Base-by-base conservation (phyloP, 768 basidiomycete genomes). In the Arthromyces matolae region DNA sequence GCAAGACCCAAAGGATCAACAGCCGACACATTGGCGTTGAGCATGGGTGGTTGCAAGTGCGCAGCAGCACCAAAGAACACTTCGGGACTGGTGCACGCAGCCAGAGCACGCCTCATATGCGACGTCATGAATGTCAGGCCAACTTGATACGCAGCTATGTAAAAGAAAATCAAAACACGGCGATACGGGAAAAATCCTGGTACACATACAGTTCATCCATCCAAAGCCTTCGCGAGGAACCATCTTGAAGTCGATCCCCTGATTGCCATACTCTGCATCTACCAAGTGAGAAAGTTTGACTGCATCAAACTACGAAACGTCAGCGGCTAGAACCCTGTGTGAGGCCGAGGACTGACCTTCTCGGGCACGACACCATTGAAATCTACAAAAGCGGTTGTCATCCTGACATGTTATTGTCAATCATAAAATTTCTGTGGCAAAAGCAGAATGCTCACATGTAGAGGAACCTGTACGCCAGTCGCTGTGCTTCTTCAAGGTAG, bases 291-390 rank as follows among this genome's bases (percentile, higher is more conserved):
- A 95, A 18, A 96, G 79, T 66, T 85, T 90, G 55, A 99, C 95
- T 2, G 93, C 95, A 61, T 99, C 93, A 64, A 98, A 97, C 86
- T 89, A 56, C 0, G 49, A 22, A 18, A 16, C 18, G 50, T 57
- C 4, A 40, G 20, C 9, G 40, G 36, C 23, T 16, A n/a, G 22
- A 31, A 24, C 14, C n/a, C n/a, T n/a, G 31, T 9, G 28, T 24
- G 37, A 20, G 20, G 4, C 10, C 3, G 37, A 35, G 27, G 32
- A 32, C 66, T n/a, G 24, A 86, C 87, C 80, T 98, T 98, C 72
- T 98, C 95, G 0, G 95, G 94, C 1, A 98, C 93, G 28, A 96
- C 92, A 3, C 95, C 95, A 65, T 97, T 98, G 68, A 96, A 97
- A 64, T 95, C 92, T 44, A 96, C 93, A 55, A 92, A 89, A 2